A percentile compares a stretch with the other conserved stretches of the same genome.
Conservation (phyloP, 805 yeast genomes). For the Yarrowia bubula region DNA sequence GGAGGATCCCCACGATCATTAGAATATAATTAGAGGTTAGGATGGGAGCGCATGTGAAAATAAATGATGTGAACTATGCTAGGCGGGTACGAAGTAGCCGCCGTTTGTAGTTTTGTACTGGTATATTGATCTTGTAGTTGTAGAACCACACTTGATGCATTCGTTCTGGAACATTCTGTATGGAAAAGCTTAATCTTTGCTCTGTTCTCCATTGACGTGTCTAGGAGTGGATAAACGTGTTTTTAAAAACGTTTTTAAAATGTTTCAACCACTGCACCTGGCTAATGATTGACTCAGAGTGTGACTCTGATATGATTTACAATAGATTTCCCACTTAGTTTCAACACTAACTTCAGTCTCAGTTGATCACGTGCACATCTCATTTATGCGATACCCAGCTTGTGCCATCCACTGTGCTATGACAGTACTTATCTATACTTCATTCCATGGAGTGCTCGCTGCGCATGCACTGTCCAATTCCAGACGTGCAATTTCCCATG, state of each 20-base stretch:
- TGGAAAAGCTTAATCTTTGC: neutral
- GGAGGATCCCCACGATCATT: conserved; percentile 89
- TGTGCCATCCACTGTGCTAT: no score
- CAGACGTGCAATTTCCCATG: neutral
- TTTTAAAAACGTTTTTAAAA: no score
- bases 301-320: neutral
- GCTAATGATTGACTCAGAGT: no score
- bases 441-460: no score
- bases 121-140: no score
- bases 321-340: neutral
- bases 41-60: conserved; percentile 10
- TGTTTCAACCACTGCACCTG: no score
- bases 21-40: conserved; percentile 27
- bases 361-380: neutral
- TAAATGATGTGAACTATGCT: neutral
- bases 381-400: neutral
- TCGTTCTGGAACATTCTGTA: neutral
- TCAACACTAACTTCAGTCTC: neutral
- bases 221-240: no score
- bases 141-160: no score
- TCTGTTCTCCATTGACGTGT: neutral
- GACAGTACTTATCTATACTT: no score
- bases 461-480: neutral
- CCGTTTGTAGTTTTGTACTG: no score
- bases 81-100: neutral